Base-by-base conservation (phyloP, 371 early-diverging fungal species). In the Rhizopus sp. region DNA sequence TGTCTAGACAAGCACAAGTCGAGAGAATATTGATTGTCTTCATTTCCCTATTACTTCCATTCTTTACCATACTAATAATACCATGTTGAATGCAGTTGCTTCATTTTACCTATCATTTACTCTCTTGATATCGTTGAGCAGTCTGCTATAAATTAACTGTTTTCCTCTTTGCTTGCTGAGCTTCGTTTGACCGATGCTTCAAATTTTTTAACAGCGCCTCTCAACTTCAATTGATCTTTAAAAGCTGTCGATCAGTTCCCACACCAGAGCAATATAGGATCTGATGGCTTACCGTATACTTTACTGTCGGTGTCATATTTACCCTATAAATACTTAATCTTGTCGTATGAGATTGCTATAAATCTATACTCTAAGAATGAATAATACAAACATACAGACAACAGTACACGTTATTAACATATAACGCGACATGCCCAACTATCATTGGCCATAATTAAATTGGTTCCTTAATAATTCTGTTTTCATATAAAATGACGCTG, bases 241-340 rank as follows among this genome's bases (percentile, higher is more conserved):
- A 32, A 15, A 32, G 57, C 31, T 38, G 50, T 39, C 3, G n/a
- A 17, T 32, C 53, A 46, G 0, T 42, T 42, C 38, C 56, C 57
- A 1, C 37, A n/a, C 3, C 34, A 42, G 6, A 44, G 57, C 13
- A 57, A 63, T 9, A 60, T 66, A 5, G 62, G 70, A 0, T n/a
- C 46, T 9, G 67, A 70, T 33, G 67, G 71, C 7, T 30, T 70
- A 15, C 66, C 71, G n/a, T 70, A 63, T 44, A 60, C 41, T 13
- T 13, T 41, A 5, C 15, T 41, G 41, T 9, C 41, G 5, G 41
- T 40, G n/a, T n/a, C n/a, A n/a, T n/a, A n/a, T n/a, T n/a, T n/a
- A n/a, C n/a, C n/a, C n/a, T n/a, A n/a, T n/a, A n/a, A n/a, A n/a
- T n/a, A n/a, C n/a, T n/a, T n/a, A n/a, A n/a, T n/a, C n/a, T n/a